phyloP scores from a whole-genome alignment of 2,329 filamentous ascomycete species.

The Claviceps fusiformis region DNA sequence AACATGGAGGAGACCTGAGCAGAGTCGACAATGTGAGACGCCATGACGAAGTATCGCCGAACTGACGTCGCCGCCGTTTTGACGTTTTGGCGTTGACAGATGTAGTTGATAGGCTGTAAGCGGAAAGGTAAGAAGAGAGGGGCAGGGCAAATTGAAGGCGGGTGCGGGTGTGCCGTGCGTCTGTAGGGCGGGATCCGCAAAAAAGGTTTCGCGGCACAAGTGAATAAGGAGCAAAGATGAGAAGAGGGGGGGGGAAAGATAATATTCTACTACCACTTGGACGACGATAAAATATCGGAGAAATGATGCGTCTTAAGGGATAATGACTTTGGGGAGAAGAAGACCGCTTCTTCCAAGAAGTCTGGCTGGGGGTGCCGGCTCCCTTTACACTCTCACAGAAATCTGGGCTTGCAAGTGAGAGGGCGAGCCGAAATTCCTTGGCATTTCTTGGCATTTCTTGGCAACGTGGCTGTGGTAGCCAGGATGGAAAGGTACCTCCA shows the following conservation, averaged over 20 bases:
- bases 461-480: conserved; percentile 12
- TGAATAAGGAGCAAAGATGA: background rate
- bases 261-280: background rate
- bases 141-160: background rate
- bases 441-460: conserved; percentile 15
- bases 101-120: background rate
- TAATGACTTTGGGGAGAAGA: background rate
- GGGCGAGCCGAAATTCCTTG: conserved; percentile 26
- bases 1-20: conserved; percentile 10
- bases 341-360: conserved; percentile 1
- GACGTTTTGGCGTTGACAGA: background rate
- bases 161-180: background rate
- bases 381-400: conserved; percentile 23
- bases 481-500: conserved; percentile 3
- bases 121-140: background rate
- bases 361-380: conserved; percentile 15
- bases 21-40: conserved; percentile 17
- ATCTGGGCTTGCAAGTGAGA: conserved; percentile 19
- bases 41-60: conserved; percentile 16
- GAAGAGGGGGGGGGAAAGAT: background rate
- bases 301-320: conserved; percentile 5
- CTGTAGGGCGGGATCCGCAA: background rate
- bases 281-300: background rate
- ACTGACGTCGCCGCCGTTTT: conserved; percentile 3
- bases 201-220: background rate